Conservation (phyloP, 257 asterid genomes). For the Paulownia fortunei region DNA sequence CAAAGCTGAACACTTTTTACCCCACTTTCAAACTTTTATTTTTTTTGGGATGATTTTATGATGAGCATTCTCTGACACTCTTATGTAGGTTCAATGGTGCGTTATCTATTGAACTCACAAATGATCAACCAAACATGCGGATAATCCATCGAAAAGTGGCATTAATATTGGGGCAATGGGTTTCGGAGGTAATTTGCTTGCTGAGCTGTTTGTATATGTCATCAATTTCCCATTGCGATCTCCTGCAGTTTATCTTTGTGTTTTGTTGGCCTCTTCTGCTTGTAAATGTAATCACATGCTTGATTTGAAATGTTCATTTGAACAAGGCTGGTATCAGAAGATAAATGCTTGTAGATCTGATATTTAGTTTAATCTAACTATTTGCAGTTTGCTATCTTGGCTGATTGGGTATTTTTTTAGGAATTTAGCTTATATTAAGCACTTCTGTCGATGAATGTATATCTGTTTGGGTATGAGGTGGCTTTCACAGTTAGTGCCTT, state of each 20-base stretch:
- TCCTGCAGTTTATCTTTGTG: conserved; percentile 9
- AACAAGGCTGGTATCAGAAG: conserved; percentile 5
- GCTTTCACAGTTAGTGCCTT: conserved; percentile 25
- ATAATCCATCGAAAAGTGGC: conserved; percentile 97
- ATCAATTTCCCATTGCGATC: conserved; percentile 5
- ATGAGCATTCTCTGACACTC: conserved; percentile 28
- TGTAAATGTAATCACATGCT: conserved; percentile 19
- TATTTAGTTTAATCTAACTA: conserved; percentile 8
- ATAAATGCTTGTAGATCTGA: conserved; percentile 24
- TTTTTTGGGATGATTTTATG: conserved; percentile 19
- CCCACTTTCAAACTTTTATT: conserved; percentile 13
- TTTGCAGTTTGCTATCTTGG: conserved; percentile 27
- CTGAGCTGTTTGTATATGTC: conserved; percentile 18
- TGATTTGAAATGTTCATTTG: conserved; percentile 22
- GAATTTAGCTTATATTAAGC: conserved; percentile 14
- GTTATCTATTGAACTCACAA: conserved; percentile 79
- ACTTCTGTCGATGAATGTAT: not conserved
- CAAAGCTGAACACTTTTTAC: not conserved
- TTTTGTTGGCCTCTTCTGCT: conserved; percentile 19
- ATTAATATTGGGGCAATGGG: conserved; percentile 97
- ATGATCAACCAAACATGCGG: conserved; percentile 87
- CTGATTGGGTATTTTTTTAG: conserved; percentile 3
- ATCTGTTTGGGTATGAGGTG: conserved; percentile 14
- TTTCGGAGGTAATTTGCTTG: conserved; percentile 80
- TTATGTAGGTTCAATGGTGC: conserved; percentile 92